These are phyloP conservation scores for Salpingoeca rosetta DNA, from an alignment of 78 protist genomes.

Conservation along the genomic window DNA sequence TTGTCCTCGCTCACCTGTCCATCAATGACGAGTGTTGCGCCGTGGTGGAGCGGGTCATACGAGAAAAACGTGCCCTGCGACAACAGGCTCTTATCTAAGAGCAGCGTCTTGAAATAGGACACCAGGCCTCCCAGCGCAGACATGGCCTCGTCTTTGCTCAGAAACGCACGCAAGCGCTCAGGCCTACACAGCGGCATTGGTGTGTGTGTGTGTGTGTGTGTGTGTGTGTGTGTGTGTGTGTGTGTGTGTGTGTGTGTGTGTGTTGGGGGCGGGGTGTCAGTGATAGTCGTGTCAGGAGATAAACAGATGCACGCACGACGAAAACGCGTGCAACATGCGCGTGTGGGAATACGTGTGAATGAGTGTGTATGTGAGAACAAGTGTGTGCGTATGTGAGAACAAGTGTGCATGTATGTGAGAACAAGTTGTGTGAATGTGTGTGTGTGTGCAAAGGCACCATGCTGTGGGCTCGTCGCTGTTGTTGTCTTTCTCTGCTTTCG, in stretches of 20 bases:
- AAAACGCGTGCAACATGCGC: background rate
- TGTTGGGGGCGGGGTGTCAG: background rate
- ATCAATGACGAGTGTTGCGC: background rate
- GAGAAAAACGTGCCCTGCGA: background rate
- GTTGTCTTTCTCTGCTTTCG: too few species aligned
- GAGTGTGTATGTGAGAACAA: background rate
- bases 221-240: too few species aligned
- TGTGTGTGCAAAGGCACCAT: too few species aligned
- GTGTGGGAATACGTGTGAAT: background rate
- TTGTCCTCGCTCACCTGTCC: too few species aligned
- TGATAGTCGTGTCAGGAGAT: background rate
- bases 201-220: too few species aligned
- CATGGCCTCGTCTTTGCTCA: background rate
- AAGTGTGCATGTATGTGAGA: too few species aligned
- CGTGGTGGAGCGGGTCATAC: background rate
- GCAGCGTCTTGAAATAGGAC: background rate
- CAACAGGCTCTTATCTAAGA: background rate
- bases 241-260: background rate
- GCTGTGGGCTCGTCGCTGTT: too few species aligned
- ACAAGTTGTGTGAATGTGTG: too few species aligned
- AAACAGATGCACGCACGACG: background rate
- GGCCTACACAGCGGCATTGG: background rate
- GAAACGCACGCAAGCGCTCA: background rate
- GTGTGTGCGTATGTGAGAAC: too few species aligned
- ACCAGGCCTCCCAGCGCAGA: background rate